phyloP scores from a whole-genome alignment of 1,284 basidiomycete species.

The Bjerkandera adusta region DNA sequence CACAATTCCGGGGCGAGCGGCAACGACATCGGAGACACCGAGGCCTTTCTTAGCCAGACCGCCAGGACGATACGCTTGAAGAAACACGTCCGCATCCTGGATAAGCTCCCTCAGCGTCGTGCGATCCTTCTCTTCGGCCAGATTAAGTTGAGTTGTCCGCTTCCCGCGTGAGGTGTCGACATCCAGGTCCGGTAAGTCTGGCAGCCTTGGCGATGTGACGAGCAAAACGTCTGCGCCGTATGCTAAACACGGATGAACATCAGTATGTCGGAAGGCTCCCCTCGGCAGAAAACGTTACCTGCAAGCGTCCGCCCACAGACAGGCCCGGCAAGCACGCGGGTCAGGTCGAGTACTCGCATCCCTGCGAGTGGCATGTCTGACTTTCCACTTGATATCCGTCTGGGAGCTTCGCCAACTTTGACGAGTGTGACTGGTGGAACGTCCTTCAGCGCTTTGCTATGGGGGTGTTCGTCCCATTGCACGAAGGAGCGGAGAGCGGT shows the following conservation, averaged over 20 bases:
- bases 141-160: slow-evolving; percentile 60
- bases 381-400: slow-evolving; percentile 24
- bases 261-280: slow-evolving; percentile 3
- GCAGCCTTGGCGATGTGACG: slow-evolving; percentile 56
- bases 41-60: slow-evolving; percentile 52
- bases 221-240: slow-evolving; percentile 63
- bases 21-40: slow-evolving; percentile 39
- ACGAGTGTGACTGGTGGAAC: slow-evolving; percentile 42
- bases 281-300: slow-evolving; percentile 31
- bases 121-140: slow-evolving; percentile 35
- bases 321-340: slow-evolving; percentile 58
- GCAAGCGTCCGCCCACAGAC: slow-evolving; percentile 55
- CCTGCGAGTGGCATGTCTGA: slow-evolving; percentile 37
- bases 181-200: slow-evolving; percentile 53
- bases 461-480: slow-evolving; percentile 51
- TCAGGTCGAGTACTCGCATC: slow-evolving; percentile 58
- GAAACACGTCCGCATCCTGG: slow-evolving; percentile 53
- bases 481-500: slow-evolving; percentile 50
- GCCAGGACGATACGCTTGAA: slow-evolving; percentile 66
- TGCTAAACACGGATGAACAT: slow-evolving; percentile 29
- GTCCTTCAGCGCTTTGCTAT: slow-evolving; percentile 39
- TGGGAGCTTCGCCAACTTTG: slow-evolving; percentile 50
- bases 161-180: slow-evolving; percentile 66
- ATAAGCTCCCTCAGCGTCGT: slow-evolving; percentile 38
- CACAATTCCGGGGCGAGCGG: slow-evolving; percentile 49